Evolutionary conservation across 805 yeast species (phyloP).

Genomic region (Metschnikowia koreensis): DNA sequence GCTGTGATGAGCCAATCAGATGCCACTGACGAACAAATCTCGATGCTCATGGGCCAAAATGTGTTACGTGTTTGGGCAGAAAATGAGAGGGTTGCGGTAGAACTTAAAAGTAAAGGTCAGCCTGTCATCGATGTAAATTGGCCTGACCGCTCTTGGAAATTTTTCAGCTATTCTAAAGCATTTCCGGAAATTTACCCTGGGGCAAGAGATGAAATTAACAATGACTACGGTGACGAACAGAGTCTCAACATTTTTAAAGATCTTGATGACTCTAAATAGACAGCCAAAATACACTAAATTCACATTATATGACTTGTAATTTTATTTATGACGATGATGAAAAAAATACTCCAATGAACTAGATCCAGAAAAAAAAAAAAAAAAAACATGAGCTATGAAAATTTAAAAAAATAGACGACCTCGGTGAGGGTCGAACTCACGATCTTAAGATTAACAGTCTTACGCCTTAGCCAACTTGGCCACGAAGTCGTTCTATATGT

Average conservation of each 20-base stretch:
- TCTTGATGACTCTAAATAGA: not conserved
- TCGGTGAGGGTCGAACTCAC: slow-evolving; percentile 25
- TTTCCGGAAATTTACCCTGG: slow-evolving; percentile 43
- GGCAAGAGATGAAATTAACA: not conserved
- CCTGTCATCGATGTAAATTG: slow-evolving; percentile 38
- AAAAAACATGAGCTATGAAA: not conserved
- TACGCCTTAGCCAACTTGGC: slow-evolving; percentile 25
- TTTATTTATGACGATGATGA: not conserved
- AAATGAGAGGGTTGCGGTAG: slow-evolving; percentile 31
- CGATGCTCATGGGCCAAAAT: slow-evolving; percentile 45
- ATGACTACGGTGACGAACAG: slow-evolving; percentile 3
- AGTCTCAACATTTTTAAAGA: slow-evolving; percentile 3
- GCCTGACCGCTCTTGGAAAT: slow-evolving; percentile 43
- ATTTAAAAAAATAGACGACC: slow-evolving; percentile 8
- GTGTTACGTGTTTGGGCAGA: slow-evolving; percentile 48
- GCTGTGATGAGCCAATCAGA: slow-evolving; percentile 26
- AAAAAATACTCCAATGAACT: not conserved
- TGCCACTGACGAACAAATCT: slow-evolving; percentile 46
- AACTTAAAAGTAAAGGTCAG: slow-evolving; percentile 10
- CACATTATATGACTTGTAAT: not conserved
- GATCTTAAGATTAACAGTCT: slow-evolving; percentile 24
- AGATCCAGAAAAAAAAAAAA: not conserved
- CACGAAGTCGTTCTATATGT: slow-evolving; percentile 18
- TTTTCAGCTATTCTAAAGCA: slow-evolving; percentile 30
- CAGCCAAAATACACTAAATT: not conserved